Evolutionary conservation across 2,329 filamentous ascomycete species (phyloP).

Genomic region (Fusarium sp.): DNA sequence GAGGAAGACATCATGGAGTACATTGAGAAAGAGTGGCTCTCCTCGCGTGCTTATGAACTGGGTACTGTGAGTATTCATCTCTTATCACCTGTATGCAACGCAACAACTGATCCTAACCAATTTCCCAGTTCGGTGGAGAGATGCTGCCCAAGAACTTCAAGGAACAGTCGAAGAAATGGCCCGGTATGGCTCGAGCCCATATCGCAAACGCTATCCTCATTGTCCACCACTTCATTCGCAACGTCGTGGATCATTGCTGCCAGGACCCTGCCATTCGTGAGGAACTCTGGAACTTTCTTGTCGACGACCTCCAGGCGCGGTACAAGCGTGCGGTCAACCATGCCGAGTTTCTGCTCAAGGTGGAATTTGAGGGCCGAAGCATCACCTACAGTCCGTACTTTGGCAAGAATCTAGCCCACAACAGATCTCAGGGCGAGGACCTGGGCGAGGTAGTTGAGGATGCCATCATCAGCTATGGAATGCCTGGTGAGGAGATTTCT

Average conservation of each 20-base stretch:
- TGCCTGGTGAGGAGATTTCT: no score
- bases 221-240: constrained; percentile 64
- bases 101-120: not conserved
- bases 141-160: constrained; percentile 61
- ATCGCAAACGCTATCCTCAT: constrained; percentile 61
- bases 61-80: no score
- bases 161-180: constrained; percentile 67
- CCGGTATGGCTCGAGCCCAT: constrained; percentile 58
- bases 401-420: not conserved
- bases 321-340: constrained; percentile 63
- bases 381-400: constrained; percentile 41
- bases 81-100: no score
- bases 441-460: not conserved
- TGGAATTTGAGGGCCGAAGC: constrained; percentile 34
- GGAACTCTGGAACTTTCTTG: constrained; percentile 58
- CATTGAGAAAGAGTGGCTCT: constrained; percentile 53
- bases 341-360: constrained; percentile 60
- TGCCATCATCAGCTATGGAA: not conserved
- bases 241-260: constrained; percentile 56
- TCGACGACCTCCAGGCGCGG: constrained; percentile 56
- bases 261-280: constrained; percentile 55
- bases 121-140: constrained; percentile 48
- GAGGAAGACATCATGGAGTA: constrained; percentile 51
- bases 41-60: constrained; percentile 62
- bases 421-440: not conserved